Evolutionary conservation across 257 asterid species (phyloP).

Genomic region (Misopates orontium): DNA sequence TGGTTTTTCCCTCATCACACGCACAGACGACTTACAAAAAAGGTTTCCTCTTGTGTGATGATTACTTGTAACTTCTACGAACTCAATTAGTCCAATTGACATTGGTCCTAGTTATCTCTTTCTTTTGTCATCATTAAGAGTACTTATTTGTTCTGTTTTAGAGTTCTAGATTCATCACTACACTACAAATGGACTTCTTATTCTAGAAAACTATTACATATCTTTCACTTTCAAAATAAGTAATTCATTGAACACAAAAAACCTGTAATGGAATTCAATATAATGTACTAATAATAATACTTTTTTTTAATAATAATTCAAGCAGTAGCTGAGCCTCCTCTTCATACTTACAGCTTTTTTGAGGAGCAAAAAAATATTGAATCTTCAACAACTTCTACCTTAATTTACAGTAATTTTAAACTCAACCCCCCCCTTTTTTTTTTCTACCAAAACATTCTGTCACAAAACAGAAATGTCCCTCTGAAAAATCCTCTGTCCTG

Average conservation of each 20-base stretch:
- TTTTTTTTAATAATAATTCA: no score
- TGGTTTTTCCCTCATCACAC: no score
- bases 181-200: neutral
- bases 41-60: no score
- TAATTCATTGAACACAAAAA: no score
- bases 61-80: no score
- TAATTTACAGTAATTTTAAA: slow-evolving; percentile 33
- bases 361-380: slow-evolving; percentile 37
- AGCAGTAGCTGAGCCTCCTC: slow-evolving; percentile 30
- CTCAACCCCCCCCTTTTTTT: slow-evolving; percentile 3
- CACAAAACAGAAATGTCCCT: slow-evolving; percentile 59
- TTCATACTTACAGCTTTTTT: slow-evolving; percentile 40
- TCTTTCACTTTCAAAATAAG: no score
- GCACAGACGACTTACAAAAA: no score
- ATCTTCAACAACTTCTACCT: slow-evolving; percentile 25
- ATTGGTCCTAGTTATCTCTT: neutral
- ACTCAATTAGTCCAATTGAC: neutral
- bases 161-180: neutral
- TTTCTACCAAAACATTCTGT: slow-evolving; percentile 22
- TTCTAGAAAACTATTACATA: no score
- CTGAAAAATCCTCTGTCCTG: slow-evolving; percentile 89
- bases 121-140: no score
- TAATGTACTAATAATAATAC: no score
- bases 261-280: no score
- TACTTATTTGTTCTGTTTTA: neutral